Conservation (phyloP, 2,329 filamentous ascomycete genomes). For the Claviceps pusilla region DNA sequence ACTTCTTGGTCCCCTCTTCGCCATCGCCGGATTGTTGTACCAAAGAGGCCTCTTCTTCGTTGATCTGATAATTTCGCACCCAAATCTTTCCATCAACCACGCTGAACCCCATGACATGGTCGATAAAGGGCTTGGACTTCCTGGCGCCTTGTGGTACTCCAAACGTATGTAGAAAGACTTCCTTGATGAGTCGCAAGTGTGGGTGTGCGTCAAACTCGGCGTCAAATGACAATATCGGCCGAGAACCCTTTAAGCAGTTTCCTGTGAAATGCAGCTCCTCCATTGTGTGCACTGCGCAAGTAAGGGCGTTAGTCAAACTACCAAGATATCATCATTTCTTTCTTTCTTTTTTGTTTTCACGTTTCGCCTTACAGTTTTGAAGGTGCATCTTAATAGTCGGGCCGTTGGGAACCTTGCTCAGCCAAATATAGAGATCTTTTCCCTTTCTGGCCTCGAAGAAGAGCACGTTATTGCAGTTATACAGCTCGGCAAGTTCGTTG, state of each 20-base stretch:
- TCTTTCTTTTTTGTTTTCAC: background rate
- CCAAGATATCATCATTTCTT: background rate
- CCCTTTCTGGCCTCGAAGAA: constrained; percentile 94
- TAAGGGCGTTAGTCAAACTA: constrained; percentile 11
- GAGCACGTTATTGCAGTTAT: constrained; percentile 87
- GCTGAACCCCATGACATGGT: constrained; percentile 88
- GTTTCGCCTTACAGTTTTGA: constrained; percentile 46
- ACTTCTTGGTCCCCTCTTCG: constrained; percentile 27
- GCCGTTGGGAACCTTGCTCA: constrained; percentile 70
- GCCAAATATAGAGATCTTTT: constrained; percentile 87
- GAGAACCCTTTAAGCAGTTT: constrained; percentile 87
- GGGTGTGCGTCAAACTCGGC: constrained; percentile 68
- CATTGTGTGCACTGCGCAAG: constrained; percentile 69
- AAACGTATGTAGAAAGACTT: constrained; percentile 80
- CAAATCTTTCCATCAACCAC: constrained; percentile 88
- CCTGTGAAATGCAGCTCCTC: constrained; percentile 92
- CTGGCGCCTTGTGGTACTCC: constrained; percentile 78
- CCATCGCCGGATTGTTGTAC: constrained; percentile 25
- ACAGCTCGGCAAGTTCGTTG: constrained; percentile 60
- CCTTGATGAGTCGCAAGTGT: constrained; percentile 70
- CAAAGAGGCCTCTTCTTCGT: constrained; percentile 56
- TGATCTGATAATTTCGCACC: constrained; percentile 89
- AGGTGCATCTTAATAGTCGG: constrained; percentile 54
- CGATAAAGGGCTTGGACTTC: constrained; percentile 89
- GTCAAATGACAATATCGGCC: constrained; percentile 86